Base-by-base conservation (phyloP, 1,139 yeast species). In the Hyphopichia burtonii region DNA sequence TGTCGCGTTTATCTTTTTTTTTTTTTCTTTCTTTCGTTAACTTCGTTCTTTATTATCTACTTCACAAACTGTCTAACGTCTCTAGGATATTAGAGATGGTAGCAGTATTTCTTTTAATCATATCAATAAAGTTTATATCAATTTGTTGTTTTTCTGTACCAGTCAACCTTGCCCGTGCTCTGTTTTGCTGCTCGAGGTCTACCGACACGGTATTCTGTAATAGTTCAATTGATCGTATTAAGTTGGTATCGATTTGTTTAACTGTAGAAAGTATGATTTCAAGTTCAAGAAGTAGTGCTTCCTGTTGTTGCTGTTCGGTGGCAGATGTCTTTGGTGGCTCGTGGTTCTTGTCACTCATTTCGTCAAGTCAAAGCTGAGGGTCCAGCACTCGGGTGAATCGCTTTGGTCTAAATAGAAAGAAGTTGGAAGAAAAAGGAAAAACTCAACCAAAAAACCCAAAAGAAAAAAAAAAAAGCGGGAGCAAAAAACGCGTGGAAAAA, bases 261-360 rank as follows among this genome's bases (percentile, higher is more conserved):
- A 60, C 55, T 2, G 74, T 69, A 18, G 56, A 43, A 15, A 66
- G 53, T 4, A 70, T 70, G 57, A 65, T 50, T 40, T 62, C 58
- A 31, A 70, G 54, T 48, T 70, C 74, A 12, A 54, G 38, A 8
- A 70, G 51, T 9, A 68, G 56, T 16, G 50, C 43, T 34, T 60
- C 54, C 42, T 66, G 67, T 37, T 57, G 46, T 31, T 41, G 37
- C 25, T 42, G 34, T 2, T 16, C 19, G 19, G 30, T 3, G 6
- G 22, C 6, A 17, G 34, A 9, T 25, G 28, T 9, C n/a, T 25
- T 25, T 10, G 28, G 11, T 4, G 28, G 8, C 8, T 20, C 23
- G 5, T 20, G 23, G 23, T 20, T 20, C 23, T 20, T 20, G 8
- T 20, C 8, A 20, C 23, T 20, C 23, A 20, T 20, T 5, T 20